These are phyloP conservation scores for Colletotrichum sp. DNA, from an alignment of 2,329 filamentous ascomycete species.

Conservation along the genomic window DNA sequence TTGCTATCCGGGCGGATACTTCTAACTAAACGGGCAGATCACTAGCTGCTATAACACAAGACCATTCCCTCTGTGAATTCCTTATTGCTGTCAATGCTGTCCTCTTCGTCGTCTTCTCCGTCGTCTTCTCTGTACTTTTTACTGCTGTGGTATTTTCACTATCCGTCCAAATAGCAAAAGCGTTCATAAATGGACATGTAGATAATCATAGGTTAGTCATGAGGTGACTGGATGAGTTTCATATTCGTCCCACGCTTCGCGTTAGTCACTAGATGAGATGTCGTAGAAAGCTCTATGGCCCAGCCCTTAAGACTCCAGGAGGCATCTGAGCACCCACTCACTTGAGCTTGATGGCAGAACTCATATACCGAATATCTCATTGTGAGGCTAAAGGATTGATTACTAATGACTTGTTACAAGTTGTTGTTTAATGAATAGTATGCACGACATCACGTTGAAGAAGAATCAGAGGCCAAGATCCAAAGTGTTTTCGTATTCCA, in stretches of 20 bases:
- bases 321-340: background rate
- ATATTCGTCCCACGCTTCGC: background rate
- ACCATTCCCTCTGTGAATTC: no score
- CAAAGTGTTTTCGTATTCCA: background rate
- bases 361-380: background rate
- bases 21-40: no score
- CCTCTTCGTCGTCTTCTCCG: no score
- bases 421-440: accelerated
- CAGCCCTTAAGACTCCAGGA: background rate
- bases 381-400: background rate
- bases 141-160: no score
- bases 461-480: background rate
- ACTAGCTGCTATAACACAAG: no score
- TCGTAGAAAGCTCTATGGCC: background rate
- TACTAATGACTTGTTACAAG: background rate
- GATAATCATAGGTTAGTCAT: no score
- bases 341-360: background rate
- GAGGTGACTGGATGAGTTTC: background rate
- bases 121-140: no score
- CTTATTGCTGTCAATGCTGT: no score
- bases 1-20: background rate
- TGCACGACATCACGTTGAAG: background rate
- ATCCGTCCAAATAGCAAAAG: no score
- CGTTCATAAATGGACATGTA: no score
- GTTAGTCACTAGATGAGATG: background rate